phyloP scores from a whole-genome alignment of 192 early-diverging fungal species.

The Coemansia guatemalensis region DNA sequence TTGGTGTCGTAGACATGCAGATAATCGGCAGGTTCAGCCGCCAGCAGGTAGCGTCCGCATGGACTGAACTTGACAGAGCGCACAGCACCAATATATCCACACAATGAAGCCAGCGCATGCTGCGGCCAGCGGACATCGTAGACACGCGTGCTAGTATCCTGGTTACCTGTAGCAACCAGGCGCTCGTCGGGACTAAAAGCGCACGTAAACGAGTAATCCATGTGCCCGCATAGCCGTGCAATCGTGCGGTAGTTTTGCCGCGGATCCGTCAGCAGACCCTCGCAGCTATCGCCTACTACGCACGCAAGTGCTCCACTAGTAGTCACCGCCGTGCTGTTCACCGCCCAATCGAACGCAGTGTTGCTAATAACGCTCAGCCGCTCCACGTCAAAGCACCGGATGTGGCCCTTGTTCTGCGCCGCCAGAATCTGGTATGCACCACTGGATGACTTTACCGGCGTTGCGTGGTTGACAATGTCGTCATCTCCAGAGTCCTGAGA shows the following conservation, averaged over 20 bases:
- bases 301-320: slow-evolving; percentile 31
- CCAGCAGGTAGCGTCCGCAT: slow-evolving; percentile 38
- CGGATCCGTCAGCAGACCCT: slow-evolving; percentile 34
- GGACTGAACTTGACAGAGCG: slow-evolving; percentile 40
- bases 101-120: slow-evolving; percentile 22
- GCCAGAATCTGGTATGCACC: slow-evolving; percentile 14
- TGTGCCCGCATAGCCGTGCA: slow-evolving; percentile 37
- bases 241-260: slow-evolving; percentile 3
- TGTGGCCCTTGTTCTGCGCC: slow-evolving; percentile 32
- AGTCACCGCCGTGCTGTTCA: slow-evolving; percentile 40
- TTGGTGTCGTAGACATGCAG: slow-evolving; percentile 44
- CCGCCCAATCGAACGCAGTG: slow-evolving; percentile 35
- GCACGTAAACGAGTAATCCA: slow-evolving; percentile 46
- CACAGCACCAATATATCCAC: slow-evolving; percentile 48
- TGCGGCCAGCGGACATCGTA: slow-evolving; percentile 49
- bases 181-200: slow-evolving; percentile 45
- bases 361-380: not conserved
- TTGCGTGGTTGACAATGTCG: slow-evolving; percentile 46
- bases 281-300: slow-evolving; percentile 46
- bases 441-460: slow-evolving; percentile 3
- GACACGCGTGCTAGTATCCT: slow-evolving; percentile 49
- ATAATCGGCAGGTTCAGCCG: slow-evolving; percentile 53
- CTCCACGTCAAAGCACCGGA: slow-evolving; percentile 23
- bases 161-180: slow-evolving; percentile 50
- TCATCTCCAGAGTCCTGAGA: not conserved